phyloP scores from a whole-genome alignment of 768 basidiomycete genomes.

The Naematelia encephala region DNA sequence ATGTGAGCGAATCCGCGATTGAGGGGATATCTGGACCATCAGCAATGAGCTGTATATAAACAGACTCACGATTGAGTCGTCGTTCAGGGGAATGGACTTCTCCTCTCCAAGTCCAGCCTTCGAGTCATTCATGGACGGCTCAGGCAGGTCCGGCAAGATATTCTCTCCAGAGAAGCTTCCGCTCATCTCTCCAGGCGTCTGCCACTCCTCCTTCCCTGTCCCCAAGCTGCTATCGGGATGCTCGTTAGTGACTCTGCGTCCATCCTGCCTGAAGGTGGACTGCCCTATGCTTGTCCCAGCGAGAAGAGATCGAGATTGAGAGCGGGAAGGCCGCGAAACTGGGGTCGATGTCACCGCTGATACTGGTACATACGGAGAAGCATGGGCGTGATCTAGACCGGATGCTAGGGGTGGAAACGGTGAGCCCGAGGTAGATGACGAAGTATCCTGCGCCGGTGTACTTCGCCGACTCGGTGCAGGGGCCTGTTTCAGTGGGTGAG shows the following conservation, averaged over 20 bases:
- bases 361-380: slow-evolving; percentile 20
- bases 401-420: slow-evolving; percentile 30
- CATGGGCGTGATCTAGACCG: neutral
- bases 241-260: slow-evolving; percentile 17
- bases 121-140: slow-evolving; percentile 3
- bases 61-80: slow-evolving; percentile 19
- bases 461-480: neutral
- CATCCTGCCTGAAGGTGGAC: slow-evolving; percentile 3
- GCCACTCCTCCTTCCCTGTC: slow-evolving; percentile 33
- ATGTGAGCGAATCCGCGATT: neutral
- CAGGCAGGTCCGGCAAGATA: slow-evolving; percentile 7
- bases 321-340: slow-evolving; percentile 15
- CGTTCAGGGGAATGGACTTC: slow-evolving; percentile 27
- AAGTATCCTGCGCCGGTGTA: slow-evolving; percentile 14
- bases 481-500: slow-evolving; percentile 29
- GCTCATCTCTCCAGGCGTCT: slow-evolving; percentile 42
- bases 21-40: neutral
- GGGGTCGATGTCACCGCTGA: slow-evolving; percentile 38
- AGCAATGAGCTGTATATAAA: neutral
- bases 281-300: neutral
- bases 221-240: slow-evolving; percentile 20
- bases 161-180: slow-evolving; percentile 41
- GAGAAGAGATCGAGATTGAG: slow-evolving; percentile 15
- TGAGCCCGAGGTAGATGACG: slow-evolving; percentile 25
- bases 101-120: slow-evolving; percentile 18